Evolutionary conservation across 2,329 filamentous ascomycete genomes (phyloP).

Genomic region (Cordyceps pruinosa): DNA sequence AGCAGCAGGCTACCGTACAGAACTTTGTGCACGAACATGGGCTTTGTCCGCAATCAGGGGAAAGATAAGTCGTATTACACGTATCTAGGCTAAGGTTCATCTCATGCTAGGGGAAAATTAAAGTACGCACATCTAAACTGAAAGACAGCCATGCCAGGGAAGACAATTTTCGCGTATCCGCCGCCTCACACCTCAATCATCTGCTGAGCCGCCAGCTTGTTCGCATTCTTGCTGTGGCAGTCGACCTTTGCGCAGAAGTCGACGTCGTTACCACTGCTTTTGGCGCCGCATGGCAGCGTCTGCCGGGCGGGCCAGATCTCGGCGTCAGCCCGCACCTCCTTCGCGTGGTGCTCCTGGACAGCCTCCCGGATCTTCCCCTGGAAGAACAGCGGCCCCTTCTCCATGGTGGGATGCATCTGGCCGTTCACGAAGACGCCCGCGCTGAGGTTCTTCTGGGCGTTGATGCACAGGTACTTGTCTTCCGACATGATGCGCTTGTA

Average conservation of each 20-base stretch:
- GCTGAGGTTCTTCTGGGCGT: slow-evolving; percentile 54
- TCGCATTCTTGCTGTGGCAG: slow-evolving; percentile 21
- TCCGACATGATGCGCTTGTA: slow-evolving; percentile 59
- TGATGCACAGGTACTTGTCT: slow-evolving; percentile 55
- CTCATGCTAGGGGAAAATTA: neutral
- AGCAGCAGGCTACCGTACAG: too few species aligned
- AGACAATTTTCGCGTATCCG: neutral
- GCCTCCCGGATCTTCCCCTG: slow-evolving; percentile 43
- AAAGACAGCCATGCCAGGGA: neutral
- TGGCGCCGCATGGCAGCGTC: slow-evolving; percentile 22
- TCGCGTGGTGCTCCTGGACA: slow-evolving; percentile 39
- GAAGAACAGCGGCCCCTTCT: slow-evolving; percentile 53
- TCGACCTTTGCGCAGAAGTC: slow-evolving; percentile 30
- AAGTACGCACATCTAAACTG: neutral
- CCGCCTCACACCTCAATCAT: slow-evolving; percentile 18
- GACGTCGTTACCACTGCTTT: slow-evolving; percentile 22
- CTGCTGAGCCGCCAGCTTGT: slow-evolving; percentile 14
- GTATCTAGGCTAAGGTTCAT: neutral
- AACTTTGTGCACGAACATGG: too few species aligned
- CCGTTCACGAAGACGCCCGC: slow-evolving; percentile 56
- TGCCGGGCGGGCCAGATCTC: slow-evolving; percentile 49
- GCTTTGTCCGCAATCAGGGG: neutral
- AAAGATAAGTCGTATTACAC: neutral
- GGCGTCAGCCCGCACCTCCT: slow-evolving; percentile 35
- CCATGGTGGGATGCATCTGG: slow-evolving; percentile 53